Evolutionary conservation across 2,329 filamentous ascomycete species (phyloP).

Genomic region (Cercospora sesami): DNA sequence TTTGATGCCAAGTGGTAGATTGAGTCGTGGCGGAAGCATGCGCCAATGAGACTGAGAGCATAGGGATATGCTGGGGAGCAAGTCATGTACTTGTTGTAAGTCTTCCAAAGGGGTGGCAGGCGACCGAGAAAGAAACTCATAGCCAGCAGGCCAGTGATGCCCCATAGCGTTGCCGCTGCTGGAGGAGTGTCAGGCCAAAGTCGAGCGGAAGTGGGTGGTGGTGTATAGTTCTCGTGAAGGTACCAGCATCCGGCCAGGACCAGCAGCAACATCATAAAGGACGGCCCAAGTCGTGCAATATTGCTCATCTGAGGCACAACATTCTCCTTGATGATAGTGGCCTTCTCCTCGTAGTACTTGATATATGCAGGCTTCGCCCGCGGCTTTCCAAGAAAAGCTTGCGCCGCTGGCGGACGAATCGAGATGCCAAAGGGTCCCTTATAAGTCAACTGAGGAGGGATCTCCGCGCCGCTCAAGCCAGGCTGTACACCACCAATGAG

Average conservation of each 20-base stretch:
- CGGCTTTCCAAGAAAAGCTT: constrained; percentile 34
- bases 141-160: constrained; percentile 62
- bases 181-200: constrained; percentile 63
- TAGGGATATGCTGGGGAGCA: constrained; percentile 64
- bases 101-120: constrained; percentile 63
- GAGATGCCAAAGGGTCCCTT: constrained; percentile 24
- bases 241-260: constrained; percentile 45
- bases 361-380: constrained; percentile 39
- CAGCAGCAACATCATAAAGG: constrained; percentile 42
- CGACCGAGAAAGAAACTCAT: constrained; percentile 61
- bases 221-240: constrained; percentile 53
- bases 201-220: constrained; percentile 50
- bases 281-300: constrained; percentile 49
- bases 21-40: constrained; percentile 68
- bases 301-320: constrained; percentile 35
- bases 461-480: not conserved
- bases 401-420: constrained; percentile 26
- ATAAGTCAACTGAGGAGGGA: constrained; percentile 14
- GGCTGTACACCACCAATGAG: constrained; percentile 37
- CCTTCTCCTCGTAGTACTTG: constrained; percentile 41
- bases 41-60: constrained; percentile 61
- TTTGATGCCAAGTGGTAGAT: constrained; percentile 64
- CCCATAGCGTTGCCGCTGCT: constrained; percentile 63
- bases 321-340: constrained; percentile 38
- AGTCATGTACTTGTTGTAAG: constrained; percentile 69